Evolutionary conservation across 2,329 filamentous ascomycete species (phyloP).

Genomic region (Colletotrichum agaves): DNA sequence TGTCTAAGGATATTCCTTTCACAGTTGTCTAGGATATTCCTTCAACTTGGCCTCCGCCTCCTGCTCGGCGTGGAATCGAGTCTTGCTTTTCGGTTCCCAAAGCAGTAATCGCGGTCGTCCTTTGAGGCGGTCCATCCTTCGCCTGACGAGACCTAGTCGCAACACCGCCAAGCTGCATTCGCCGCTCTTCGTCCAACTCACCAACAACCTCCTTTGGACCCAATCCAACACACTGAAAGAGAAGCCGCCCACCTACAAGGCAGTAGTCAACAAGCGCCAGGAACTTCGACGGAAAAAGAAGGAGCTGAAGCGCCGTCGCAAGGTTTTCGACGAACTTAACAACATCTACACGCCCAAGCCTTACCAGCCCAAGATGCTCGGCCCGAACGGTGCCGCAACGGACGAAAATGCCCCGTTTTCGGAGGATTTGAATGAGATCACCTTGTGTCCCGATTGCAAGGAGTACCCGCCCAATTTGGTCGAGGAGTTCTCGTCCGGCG

Average conservation of each 20-base stretch:
- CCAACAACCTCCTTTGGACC: conserved; percentile 55
- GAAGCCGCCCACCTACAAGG: conserved; percentile 38
- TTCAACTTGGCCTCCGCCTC: too few species aligned
- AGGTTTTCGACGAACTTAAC: conserved; percentile 52
- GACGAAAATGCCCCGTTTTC: conserved; percentile 29
- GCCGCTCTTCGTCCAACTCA: conserved; percentile 72
- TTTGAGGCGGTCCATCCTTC: conserved; percentile 10
- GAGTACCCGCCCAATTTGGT: conserved; percentile 91
- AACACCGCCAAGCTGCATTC: conserved; percentile 75
- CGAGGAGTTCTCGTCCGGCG: conserved; percentile 91
- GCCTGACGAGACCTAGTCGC: neutral
- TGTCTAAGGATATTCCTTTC: conserved; percentile 14
- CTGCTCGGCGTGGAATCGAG: conserved; percentile 18
- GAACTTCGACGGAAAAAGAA: conserved; percentile 48
- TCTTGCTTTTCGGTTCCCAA: conserved; percentile 10
- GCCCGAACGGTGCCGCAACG: conserved; percentile 44
- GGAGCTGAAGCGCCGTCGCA: conserved; percentile 49
- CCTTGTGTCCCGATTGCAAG: conserved; percentile 86
- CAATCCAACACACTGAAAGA: conserved; percentile 38
- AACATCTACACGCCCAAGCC: conserved; percentile 57
- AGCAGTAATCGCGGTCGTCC: conserved; percentile 13
- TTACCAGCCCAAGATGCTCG: conserved; percentile 59
- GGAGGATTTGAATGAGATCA: too few species aligned
- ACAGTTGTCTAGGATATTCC: too few species aligned
- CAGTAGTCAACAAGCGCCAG: conserved; percentile 47